Conservation (phyloP, 1,284 basidiomycete genomes). For the Leucoagaricus sp. region DNA sequence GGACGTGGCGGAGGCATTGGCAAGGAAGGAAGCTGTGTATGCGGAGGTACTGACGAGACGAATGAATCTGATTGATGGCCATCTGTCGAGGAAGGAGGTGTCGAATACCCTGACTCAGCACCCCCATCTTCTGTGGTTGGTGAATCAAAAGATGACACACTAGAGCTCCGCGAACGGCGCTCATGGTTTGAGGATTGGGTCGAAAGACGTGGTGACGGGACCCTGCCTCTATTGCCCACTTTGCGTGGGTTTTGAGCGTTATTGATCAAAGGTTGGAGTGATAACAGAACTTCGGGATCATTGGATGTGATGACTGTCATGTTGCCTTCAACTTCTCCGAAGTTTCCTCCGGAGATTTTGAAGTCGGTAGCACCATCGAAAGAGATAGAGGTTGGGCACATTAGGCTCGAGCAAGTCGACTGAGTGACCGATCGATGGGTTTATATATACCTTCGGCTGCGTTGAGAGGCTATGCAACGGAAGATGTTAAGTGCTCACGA, state of each 20-base stretch:
- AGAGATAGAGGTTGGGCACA: not conserved
- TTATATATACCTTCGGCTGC: too few species aligned
- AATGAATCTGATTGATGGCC: not conserved
- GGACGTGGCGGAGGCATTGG: not conserved
- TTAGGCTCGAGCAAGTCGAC: too few species aligned
- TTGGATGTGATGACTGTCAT: not conserved
- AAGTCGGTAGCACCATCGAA: not conserved
- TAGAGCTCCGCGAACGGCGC: not conserved
- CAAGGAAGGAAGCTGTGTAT: not conserved
- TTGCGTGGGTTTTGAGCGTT: not conserved
- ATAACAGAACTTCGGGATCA: too few species aligned
- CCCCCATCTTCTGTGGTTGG: not conserved
- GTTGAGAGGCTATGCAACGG: too few species aligned
- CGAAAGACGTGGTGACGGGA: too few species aligned
- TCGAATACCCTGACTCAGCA: not conserved
- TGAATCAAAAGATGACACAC: not conserved
- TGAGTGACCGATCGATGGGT: too few species aligned
- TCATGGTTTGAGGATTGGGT: not conserved
- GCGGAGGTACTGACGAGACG: not conserved
- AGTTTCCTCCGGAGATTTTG: not conserved
- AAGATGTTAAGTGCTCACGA: too few species aligned
- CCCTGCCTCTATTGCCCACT: not conserved
- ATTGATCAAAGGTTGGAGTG: not conserved
- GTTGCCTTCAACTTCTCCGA: not conserved
- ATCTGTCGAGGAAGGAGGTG: not conserved